Base-by-base conservation (phyloP, 352 stramenopile species). In the Phytophthora litchii region DNA sequence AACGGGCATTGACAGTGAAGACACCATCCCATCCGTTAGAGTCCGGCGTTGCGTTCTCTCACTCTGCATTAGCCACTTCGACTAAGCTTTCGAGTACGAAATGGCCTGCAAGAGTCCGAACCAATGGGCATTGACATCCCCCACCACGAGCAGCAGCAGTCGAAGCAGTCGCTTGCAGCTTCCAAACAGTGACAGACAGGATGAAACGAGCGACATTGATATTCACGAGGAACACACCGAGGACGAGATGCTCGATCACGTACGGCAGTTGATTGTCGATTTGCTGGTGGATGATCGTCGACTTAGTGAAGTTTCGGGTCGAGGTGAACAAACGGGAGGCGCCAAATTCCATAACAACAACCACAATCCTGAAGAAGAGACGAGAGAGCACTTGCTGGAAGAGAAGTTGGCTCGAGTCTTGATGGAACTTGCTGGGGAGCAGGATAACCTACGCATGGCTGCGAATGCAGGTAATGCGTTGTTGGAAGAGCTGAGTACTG, bases 401-500 rank as follows among this genome's bases (percentile, higher is more conserved):
- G 41, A 61, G 14, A 74, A 67, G 21, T 58, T 88, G 31, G 69
- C 74, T 11, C 58, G 56, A 17, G 52, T 68, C n/a, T 44, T 86
- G 9, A 12, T 81, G 29, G 75, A 87, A 27, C 71, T 87, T 14
- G 64, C 77, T 1, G 29, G 41, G 0, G 78, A 81, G 48, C 71
- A 78, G 25, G 64, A 75, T 8, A 83, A 79, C 17, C 50, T 86
- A 5, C 72, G 60, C 9, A 51, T 88, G 38, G 80, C 80, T 21
- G 80, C 80, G 2, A 72, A 60, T 16, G 77, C 77, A 10, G 80
- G 80, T 14, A 86, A 80, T 25, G 57, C 54, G 32, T 61, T 89
- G 34, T 57, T 88, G 8, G 57, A 82, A 25, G 71, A 86, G 54
- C 60, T 86, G 0, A 32, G 35, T 9, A 53, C 51, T 20, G 62